Conservation (phyloP, 1,139 yeast species). For the Pneumocystis oryctolagi region DNA sequence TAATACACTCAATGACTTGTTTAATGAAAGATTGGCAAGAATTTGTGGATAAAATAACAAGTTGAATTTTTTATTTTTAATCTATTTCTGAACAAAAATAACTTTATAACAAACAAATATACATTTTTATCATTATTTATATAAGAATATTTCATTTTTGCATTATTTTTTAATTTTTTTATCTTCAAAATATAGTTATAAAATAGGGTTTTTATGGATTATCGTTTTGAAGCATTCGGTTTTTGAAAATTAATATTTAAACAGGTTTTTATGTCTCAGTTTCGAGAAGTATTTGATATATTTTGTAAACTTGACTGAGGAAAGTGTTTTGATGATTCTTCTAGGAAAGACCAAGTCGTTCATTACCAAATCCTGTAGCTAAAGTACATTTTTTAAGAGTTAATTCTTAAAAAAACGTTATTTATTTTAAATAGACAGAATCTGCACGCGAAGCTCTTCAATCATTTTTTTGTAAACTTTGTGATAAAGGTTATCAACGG, state of each 20-base stretch:
- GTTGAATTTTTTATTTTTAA: neutral
- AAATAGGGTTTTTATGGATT: neutral
- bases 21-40: neutral
- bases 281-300: neutral
- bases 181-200: neutral
- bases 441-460: neutral
- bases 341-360: neutral
- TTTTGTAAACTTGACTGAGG: neutral
- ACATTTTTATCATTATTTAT: neutral
- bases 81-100: neutral
- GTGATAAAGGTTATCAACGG: neutral
- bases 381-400: neutral
- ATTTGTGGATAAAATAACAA: neutral
- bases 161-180: neutral
- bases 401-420: neutral
- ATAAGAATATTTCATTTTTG: neutral
- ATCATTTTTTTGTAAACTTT: neutral
- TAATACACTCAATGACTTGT: neutral
- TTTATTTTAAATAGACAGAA: neutral
- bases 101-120: neutral
- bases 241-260: neutral
- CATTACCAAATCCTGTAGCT: neutral
- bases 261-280: neutral
- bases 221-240: neutral
- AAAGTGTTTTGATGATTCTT: neutral